Conservation (phyloP, 202 grass and related monocot genomes). For the Setaria viridis region DNA sequence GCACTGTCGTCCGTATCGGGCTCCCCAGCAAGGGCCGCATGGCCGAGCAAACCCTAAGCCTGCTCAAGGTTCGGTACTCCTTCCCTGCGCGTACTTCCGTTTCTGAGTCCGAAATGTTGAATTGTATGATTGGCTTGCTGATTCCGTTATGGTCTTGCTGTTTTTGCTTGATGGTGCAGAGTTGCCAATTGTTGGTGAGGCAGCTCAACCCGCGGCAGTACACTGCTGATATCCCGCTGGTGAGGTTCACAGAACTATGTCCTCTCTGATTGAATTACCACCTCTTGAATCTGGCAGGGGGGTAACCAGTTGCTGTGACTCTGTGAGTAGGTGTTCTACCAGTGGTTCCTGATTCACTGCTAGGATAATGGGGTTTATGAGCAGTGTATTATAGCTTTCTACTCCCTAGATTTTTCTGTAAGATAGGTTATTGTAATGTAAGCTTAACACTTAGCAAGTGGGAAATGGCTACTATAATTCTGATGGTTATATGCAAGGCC, state of each 20-base stretch:
- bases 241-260: slow-evolving; percentile 30
- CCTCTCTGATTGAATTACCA: not conserved
- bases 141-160: not conserved
- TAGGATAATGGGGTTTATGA: not conserved
- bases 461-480: not conserved
- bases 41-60: slow-evolving; percentile 93
- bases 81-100: not conserved
- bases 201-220: slow-evolving; percentile 94
- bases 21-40: slow-evolving; percentile 96
- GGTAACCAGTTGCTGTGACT: not conserved
- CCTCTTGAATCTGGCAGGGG: not conserved
- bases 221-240: slow-evolving; percentile 88
- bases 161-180: slow-evolving; percentile 55
- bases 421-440: not conserved
- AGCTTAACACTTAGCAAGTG: not conserved
- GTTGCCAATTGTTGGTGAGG: slow-evolving; percentile 82
- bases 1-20: slow-evolving; percentile 79
- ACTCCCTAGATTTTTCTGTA: not conserved
- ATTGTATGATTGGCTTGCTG: not conserved
- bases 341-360: not conserved
- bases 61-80: slow-evolving; percentile 65
- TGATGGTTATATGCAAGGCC: not conserved
- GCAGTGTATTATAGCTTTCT: not conserved
- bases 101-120: not conserved
- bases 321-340: not conserved